These are phyloP conservation scores for Metschnikowia drakensbergensis DNA, from an alignment of 805 yeast genomes.

Conservation along the genomic window DNA sequence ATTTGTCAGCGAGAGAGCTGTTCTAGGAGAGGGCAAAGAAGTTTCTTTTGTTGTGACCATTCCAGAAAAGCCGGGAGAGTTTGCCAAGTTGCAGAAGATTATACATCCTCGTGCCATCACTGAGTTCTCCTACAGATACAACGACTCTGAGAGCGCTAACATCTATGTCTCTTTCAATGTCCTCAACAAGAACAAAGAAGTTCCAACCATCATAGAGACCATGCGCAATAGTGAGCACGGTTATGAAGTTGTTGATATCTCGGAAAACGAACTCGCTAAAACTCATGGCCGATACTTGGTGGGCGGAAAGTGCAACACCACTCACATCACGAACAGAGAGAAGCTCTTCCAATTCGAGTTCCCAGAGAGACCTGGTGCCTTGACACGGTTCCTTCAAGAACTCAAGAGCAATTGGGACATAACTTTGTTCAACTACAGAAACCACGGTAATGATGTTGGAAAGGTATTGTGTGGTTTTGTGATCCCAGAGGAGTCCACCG, in stretches of 20 bases:
- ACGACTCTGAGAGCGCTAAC: conserved; percentile 55
- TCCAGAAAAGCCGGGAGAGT: conserved; percentile 92
- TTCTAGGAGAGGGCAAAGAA: conserved; percentile 97
- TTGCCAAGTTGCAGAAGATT: conserved; percentile 67
- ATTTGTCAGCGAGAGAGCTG: conserved; percentile 95
- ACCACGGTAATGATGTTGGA: conserved; percentile 94
- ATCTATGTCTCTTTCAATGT: conserved; percentile 89
- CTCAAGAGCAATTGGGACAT: conserved; percentile 84
- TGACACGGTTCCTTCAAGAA: conserved; percentile 69
- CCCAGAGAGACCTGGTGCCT: conserved; percentile 97
- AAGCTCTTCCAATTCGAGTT: conserved; percentile 81
- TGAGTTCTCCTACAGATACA: conserved; percentile 86
- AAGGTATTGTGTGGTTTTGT: conserved; percentile 87
- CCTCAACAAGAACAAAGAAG: conserved; percentile 68
- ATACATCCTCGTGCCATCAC: conserved; percentile 89
- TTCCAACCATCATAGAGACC: conserved; percentile 55
- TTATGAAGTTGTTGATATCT: conserved; percentile 69
- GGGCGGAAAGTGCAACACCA: conserved; percentile 73
- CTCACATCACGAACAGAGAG: conserved; percentile 57
- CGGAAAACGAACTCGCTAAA: conserved; percentile 92
- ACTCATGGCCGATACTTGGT: conserved; percentile 94
- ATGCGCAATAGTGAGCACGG: conserved; percentile 62
- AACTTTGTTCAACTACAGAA: conserved; percentile 92
- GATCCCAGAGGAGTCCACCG: conserved; percentile 66
- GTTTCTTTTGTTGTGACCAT: conserved; percentile 86